Conservation (phyloP, 2,329 filamentous ascomycete genomes). For the Saccharata proteae region DNA sequence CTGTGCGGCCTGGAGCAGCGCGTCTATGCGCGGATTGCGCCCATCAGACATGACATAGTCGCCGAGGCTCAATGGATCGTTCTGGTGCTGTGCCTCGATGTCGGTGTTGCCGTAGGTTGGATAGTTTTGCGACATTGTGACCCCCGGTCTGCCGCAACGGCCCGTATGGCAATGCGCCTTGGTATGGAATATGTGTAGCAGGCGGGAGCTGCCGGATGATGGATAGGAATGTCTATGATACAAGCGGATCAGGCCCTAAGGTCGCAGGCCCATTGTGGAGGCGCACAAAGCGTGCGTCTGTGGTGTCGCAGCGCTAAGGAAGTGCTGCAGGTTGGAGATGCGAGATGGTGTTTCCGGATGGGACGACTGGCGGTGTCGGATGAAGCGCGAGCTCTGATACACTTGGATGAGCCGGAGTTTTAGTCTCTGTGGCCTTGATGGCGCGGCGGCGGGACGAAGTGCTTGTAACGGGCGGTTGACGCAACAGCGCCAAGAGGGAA, state of each 20-base stretch:
- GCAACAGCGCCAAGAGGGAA: conserved; percentile 7
- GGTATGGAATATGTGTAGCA: neutral
- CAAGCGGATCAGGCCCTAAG: no score
- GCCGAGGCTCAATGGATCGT: conserved; percentile 22
- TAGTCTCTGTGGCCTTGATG: no score
- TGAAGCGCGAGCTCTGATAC: neutral
- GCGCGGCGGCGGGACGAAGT: no score
- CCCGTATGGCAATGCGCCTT: conserved; percentile 3
- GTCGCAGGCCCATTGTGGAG: conserved; percentile 5
- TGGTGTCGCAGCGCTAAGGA: no score
- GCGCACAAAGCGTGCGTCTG: neutral
- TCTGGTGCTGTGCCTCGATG: conserved; percentile 10
- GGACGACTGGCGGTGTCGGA: neutral
- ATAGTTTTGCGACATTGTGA: conserved; percentile 15
- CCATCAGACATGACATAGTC: conserved; percentile 23
- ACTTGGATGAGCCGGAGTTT: no score
- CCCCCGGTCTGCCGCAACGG: conserved; percentile 13
- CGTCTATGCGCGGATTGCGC: conserved; percentile 13
- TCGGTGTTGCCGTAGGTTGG: conserved; percentile 12
- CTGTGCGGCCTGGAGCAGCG: conserved; percentile 10
- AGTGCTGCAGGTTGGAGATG: neutral
- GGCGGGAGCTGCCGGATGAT: neutral
- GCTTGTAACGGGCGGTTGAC: conserved; percentile 6
- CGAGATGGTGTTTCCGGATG: neutral
- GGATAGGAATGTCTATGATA: conserved; percentile 1